These are phyloP conservation scores for Heliamphora pulchella DNA, from an alignment of 179 eudicot species.

Conservation along the genomic window DNA sequence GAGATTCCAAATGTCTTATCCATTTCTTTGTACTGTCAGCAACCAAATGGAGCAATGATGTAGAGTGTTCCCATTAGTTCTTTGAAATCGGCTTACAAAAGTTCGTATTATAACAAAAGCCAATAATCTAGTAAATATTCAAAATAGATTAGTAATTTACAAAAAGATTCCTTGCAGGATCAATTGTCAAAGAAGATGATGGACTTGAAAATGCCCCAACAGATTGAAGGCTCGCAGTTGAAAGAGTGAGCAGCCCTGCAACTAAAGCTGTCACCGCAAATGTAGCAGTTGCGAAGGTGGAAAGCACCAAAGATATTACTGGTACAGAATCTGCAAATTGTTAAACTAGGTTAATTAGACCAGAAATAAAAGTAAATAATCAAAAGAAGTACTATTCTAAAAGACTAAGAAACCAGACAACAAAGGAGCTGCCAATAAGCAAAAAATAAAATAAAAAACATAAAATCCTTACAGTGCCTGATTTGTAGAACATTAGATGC, in stretches of 20 bases:
- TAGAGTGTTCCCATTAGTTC: background rate
- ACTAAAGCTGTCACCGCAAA: constrained; percentile 50
- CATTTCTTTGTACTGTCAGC: background rate
- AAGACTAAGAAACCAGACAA: background rate
- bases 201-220: constrained; percentile 57
- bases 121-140: background rate
- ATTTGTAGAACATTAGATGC: constrained; percentile 71
- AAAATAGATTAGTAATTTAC: constrained; percentile 35
- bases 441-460: no score
- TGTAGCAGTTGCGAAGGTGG: constrained; percentile 54
- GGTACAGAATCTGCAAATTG: constrained; percentile 68
- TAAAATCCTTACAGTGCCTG: constrained; percentile 64
- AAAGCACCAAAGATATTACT: constrained; percentile 43
- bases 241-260: constrained; percentile 66
- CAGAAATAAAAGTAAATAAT: background rate
- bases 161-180: constrained; percentile 71
- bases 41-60: background rate
- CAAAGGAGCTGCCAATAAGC: background rate
- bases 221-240: constrained; percentile 63
- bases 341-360: constrained; percentile 4
- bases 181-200: constrained; percentile 40
- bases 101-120: background rate
- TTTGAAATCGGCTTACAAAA: background rate
- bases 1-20: background rate
- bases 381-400: background rate